phyloP scores from a whole-genome alignment of 2,329 filamentous ascomycete genomes.

The Zasmidium citrigriseum region DNA sequence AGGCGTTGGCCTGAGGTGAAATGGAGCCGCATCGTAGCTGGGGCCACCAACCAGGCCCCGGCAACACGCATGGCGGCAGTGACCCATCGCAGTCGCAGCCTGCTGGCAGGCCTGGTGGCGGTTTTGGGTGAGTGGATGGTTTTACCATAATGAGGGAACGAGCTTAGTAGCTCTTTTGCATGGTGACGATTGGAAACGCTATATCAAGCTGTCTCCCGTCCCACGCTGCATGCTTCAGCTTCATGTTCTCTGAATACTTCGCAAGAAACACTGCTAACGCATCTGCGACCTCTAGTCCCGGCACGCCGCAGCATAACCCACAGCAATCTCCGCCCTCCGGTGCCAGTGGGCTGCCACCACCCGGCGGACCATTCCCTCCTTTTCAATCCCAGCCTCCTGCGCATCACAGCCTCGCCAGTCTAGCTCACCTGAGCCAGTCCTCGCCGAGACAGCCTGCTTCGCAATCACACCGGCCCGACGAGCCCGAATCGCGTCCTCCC shows the following conservation, averaged over 20 bases:
- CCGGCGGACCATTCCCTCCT: constrained; percentile 43
- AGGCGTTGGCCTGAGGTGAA: background rate
- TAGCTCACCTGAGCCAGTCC: constrained; percentile 46
- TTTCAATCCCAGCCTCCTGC: constrained; percentile 41
- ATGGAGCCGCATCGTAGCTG: background rate
- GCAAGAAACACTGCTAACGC: constrained; percentile 6
- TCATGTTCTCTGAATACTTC: background rate
- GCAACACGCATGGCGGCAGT: no score
- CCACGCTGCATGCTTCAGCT: background rate
- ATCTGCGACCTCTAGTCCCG: constrained; percentile 14
- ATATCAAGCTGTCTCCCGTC: background rate
- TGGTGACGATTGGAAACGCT: no score
- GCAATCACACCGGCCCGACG: constrained; percentile 28
- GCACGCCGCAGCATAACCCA: constrained; percentile 32
- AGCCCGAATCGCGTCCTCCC: constrained; percentile 33
- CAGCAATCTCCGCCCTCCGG: constrained; percentile 36
- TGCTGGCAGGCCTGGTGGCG: constrained; percentile 20
- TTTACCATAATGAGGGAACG: no score
- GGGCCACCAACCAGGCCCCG: background rate
- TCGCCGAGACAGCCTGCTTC: constrained; percentile 42
- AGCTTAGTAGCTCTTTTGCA: background rate
- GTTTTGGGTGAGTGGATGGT: constrained; percentile 31
- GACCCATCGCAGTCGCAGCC: background rate
- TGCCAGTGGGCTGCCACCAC: constrained; percentile 33
- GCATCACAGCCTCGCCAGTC: constrained; percentile 48